Conservation (phyloP, 306 rosid species). For the Casuarina equisetifolia region DNA sequence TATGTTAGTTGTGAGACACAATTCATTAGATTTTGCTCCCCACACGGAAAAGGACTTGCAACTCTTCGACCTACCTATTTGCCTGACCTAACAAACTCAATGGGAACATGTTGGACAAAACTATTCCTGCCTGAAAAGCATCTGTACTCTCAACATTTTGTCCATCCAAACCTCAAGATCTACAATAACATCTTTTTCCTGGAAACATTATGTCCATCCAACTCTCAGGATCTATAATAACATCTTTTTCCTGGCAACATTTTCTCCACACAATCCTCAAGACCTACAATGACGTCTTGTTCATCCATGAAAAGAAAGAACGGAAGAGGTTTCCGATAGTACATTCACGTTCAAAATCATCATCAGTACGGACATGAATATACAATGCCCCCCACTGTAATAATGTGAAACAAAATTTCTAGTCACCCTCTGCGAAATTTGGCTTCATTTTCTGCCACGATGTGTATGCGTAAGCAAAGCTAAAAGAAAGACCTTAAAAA, state of each 20-base stretch:
- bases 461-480: neutral
- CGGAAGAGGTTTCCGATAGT: neutral
- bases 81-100: neutral
- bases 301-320: neutral
- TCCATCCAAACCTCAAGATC: constrained; percentile 2
- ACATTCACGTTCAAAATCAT: constrained; percentile 1
- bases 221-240: neutral
- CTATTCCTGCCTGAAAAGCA: neutral
- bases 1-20: neutral
- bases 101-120: neutral
- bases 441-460: neutral
- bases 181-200: too few relatives aligned
- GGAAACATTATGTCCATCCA: constrained; percentile 8
- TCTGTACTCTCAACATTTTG: neutral
- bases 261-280: constrained; percentile 6
- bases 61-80: neutral
- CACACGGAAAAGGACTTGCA: constrained; percentile 4
- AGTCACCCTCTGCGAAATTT: neutral
- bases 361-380: neutral
- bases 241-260: neutral
- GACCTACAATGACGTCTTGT: neutral
- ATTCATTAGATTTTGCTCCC: constrained; percentile 3
- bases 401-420: neutral
- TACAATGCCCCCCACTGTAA: neutral
- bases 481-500: neutral